A percentile compares a stretch with the other conserved stretches of the same genome.
Evolutionary conservation across 257 asterid genomes (phyloP).

Genomic region (Perilla frutescens): DNA sequence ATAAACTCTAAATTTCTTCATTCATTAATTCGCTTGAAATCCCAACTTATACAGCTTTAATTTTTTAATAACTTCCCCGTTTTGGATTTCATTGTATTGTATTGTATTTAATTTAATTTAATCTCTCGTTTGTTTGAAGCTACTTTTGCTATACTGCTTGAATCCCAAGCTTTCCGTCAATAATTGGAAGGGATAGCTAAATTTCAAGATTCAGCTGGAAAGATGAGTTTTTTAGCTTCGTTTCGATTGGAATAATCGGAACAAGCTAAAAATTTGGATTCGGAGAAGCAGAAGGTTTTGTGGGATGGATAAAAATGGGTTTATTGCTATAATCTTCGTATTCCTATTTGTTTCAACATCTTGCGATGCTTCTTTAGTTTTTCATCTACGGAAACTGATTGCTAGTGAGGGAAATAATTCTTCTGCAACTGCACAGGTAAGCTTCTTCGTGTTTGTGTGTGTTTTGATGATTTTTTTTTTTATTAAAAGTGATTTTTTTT

Average conservation of each 20-base stretch:
- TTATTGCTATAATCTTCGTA: conserved; percentile 35
- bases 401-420: conserved; percentile 25
- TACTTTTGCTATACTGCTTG: conserved; percentile 25
- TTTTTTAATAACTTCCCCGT: background rate
- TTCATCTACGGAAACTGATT: conserved; percentile 40
- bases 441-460: background rate
- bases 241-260: conserved; percentile 38
- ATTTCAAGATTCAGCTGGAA: conserved; percentile 24
- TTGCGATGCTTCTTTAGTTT: conserved; percentile 41
- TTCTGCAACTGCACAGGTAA: conserved; percentile 43
- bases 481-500: conserved; percentile 24
- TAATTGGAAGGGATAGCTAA: conserved; percentile 3
- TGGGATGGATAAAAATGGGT: conserved; percentile 42
- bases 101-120: background rate
- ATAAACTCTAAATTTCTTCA: conserved; percentile 35
- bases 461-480: background rate
- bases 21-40: conserved; percentile 6
- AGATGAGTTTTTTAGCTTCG: conserved; percentile 39
- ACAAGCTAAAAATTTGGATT: conserved; percentile 26
- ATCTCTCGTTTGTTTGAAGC: background rate
- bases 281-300: conserved; percentile 20
- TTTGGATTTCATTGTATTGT: background rate
- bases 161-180: conserved; percentile 26
- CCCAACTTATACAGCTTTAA: background rate
- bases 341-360: conserved; percentile 40